Conservation (phyloP, 345 rosid species). For the Bretschneidera sinensis region DNA sequence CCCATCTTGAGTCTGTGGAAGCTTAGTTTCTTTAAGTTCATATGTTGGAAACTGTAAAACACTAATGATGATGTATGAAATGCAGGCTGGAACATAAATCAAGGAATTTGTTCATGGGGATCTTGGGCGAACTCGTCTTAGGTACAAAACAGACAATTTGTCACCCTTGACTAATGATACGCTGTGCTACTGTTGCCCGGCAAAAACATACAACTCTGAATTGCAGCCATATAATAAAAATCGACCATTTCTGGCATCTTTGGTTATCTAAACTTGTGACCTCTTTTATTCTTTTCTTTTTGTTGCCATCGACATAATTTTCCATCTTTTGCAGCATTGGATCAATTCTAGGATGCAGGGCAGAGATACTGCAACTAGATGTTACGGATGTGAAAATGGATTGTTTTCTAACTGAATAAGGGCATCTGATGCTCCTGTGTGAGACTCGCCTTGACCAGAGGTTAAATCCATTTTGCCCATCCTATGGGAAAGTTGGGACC, state of each 20-base stretch:
- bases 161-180: no score
- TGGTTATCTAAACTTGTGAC: no score
- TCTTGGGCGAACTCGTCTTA: conserved; percentile 89
- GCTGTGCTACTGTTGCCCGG: neutral
- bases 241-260: no score
- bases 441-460: no score
- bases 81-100: conserved; percentile 94
- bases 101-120: conserved; percentile 98
- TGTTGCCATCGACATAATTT: no score
- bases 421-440: neutral
- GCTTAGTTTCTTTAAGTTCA: neutral
- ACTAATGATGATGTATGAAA: conserved; percentile 7
- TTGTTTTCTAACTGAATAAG: conserved; percentile 33
- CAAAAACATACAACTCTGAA: neutral
- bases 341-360: conserved; percentile 76
- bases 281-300: no score
- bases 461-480: no score
- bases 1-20: no score
- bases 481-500: neutral
- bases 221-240: neutral
- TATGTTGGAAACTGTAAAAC: neutral
- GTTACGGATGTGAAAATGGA: conserved; percentile 96
- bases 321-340: conserved; percentile 49
- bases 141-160: conserved; percentile 30
- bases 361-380: conserved; percentile 89